Percentiles rank a stretch among this genome's conserved stretches.
phyloP scores from a whole-genome alignment of 2,329 filamentous ascomycete species.

The Cladosporium sp. region DNA sequence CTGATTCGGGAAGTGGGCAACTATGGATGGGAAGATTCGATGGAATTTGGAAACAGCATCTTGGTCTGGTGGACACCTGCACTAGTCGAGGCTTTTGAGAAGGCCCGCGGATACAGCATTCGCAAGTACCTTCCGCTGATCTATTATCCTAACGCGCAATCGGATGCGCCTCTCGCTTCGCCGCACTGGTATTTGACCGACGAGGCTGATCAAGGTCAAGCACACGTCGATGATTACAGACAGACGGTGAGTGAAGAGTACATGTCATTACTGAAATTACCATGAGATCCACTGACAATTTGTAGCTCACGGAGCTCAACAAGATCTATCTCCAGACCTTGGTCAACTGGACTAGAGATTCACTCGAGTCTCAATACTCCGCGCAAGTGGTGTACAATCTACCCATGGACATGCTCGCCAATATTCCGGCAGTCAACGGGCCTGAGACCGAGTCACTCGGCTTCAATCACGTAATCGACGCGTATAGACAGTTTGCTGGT shows the following conservation, averaged over 20 bases:
- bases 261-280: background rate
- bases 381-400: constrained; percentile 31
- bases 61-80: constrained; percentile 24
- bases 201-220: constrained; percentile 19
- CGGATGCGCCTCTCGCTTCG: constrained; percentile 17
- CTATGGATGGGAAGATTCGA: constrained; percentile 32
- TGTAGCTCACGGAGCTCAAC: constrained; percentile 21
- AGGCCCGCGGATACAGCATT: constrained; percentile 25
- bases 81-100: constrained; percentile 21
- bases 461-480: constrained; percentile 28
- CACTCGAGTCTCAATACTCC: constrained; percentile 24
- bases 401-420: constrained; percentile 29
- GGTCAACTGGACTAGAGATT: constrained; percentile 22
- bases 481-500: constrained; percentile 30
- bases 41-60: constrained; percentile 25
- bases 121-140: constrained; percentile 29
- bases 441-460: constrained; percentile 32
- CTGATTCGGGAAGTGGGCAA: constrained; percentile 26
- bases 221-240: constrained; percentile 27
- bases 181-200: constrained; percentile 21
- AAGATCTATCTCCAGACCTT: constrained; percentile 25
- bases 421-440: constrained; percentile 27
- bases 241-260: constrained; percentile 19
- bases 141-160: constrained; percentile 20
- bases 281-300: background rate